Percentiles rank a stretch among this genome's conserved stretches.
Conservation (phyloP, 2,329 filamentous ascomycete species). For the Penicillium sp. region DNA sequence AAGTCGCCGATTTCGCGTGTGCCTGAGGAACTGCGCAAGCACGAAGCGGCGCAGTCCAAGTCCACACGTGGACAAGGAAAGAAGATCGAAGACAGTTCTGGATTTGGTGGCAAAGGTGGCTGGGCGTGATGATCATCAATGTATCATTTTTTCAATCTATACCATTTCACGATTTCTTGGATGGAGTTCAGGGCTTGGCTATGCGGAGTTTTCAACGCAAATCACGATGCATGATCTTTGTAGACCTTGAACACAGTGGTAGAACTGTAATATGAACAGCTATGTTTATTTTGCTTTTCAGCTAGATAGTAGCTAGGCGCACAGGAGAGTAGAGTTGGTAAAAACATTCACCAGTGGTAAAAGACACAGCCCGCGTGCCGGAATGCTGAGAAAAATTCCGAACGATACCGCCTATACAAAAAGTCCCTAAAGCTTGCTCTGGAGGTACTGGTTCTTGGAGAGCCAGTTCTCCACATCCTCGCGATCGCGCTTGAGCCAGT, state of each 20-base stretch:
- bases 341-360: neutral
- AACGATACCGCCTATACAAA: neutral
- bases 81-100: constrained; percentile 46
- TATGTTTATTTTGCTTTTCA: neutral
- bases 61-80: constrained; percentile 51
- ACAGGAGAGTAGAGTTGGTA: neutral
- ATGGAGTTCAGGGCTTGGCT: neutral
- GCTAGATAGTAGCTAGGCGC: neutral
- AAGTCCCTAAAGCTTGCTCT: constrained; percentile 31
- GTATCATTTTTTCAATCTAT: constrained; percentile 9
- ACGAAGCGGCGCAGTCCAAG: constrained; percentile 88
- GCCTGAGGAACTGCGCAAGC: constrained; percentile 84
- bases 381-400: neutral
- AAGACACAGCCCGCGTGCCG: constrained; percentile 1
- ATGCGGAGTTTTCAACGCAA: neutral
- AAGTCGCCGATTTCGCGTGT: constrained; percentile 87
- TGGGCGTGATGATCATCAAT: constrained; percentile 23
- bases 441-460: constrained; percentile 62
- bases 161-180: neutral
- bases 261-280: neutral
- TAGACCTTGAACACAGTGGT: neutral
- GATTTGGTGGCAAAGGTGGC: constrained; percentile 37
- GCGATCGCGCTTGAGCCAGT: constrained; percentile 74
- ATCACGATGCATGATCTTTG: neutral
- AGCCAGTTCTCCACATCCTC: constrained; percentile 74